Percentiles rank a stretch among this genome's conserved stretches.
phyloP scores from a whole-genome alignment of 2,329 filamentous ascomycete species.

The Trichoderma asperellum region DNA sequence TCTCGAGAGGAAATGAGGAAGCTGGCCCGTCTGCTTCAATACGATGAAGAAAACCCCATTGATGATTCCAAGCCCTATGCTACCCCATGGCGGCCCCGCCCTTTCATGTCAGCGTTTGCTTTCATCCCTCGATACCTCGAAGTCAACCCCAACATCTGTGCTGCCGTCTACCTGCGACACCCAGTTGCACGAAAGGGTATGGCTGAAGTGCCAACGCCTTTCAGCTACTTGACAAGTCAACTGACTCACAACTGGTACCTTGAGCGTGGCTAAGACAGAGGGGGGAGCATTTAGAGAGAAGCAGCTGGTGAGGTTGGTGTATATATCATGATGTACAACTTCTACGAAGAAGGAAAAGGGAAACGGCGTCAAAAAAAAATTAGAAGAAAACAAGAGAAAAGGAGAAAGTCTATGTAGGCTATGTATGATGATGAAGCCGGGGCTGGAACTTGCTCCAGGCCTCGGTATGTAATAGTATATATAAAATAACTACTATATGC shows the following conservation, averaged over 20 bases:
- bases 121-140: constrained; percentile 96
- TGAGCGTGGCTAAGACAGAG: constrained; percentile 65
- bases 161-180: constrained; percentile 92
- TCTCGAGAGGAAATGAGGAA: constrained; percentile 56
- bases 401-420: constrained; percentile 13
- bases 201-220: constrained; percentile 86
- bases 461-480: constrained; percentile 28
- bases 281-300: not conserved
- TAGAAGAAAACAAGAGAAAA: constrained; percentile 2
- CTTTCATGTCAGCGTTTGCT: constrained; percentile 88
- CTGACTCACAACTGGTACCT: constrained; percentile 95
- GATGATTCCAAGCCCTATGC: constrained; percentile 81
- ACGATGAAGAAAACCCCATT: constrained; percentile 73
- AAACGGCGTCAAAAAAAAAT: not conserved
- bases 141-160: constrained; percentile 96
- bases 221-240: constrained; percentile 69
- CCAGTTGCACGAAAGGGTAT: constrained; percentile 83
- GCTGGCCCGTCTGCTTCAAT: constrained; percentile 61
- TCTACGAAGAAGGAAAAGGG: not conserved
- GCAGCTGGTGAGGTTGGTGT: not conserved
- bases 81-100: constrained; percentile 86
- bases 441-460: not conserved
- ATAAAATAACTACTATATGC: constrained; percentile 17
- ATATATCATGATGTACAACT: constrained; percentile 9
- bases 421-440: constrained; percentile 27